Percentiles rank a stretch among this genome's conserved stretches.
Conservation (phyloP, 768 basidiomycete species). For the Asterophora lycoperdoides region DNA sequence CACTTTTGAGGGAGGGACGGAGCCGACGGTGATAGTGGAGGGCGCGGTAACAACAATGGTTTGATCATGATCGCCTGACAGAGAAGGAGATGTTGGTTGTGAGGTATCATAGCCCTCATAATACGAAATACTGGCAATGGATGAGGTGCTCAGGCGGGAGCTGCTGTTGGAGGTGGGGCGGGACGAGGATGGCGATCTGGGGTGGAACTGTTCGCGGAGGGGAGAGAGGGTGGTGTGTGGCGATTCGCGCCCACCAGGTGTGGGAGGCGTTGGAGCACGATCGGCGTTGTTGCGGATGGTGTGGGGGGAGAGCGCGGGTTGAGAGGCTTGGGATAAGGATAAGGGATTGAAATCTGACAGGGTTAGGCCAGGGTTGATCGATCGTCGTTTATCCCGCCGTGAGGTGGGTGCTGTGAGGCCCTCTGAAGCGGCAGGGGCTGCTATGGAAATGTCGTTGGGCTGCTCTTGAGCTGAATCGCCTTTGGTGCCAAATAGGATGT, state of each 20-base stretch:
- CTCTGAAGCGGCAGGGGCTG: constrained; percentile 19
- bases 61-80: constrained; percentile 35
- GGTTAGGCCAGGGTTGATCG: constrained; percentile 44
- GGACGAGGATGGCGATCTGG: constrained; percentile 16
- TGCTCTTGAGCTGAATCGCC: constrained; percentile 14
- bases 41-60: constrained; percentile 36
- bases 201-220: constrained; percentile 26
- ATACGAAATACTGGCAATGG: constrained; percentile 16
- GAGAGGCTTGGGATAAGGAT: constrained; percentile 17
- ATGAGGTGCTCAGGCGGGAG: constrained; percentile 23
- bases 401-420: constrained; percentile 34
- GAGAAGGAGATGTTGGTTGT: constrained; percentile 36
- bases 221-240: constrained; percentile 27
- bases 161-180: constrained; percentile 30
- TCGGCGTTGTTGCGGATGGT: constrained; percentile 21
- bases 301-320: constrained; percentile 29
- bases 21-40: constrained; percentile 19
- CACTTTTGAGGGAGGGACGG: constrained; percentile 21
- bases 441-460: constrained; percentile 12
- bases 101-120: constrained; percentile 14
- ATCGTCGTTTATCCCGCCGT: constrained; percentile 41
- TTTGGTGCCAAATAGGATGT: constrained; percentile 32
- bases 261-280: constrained; percentile 24
- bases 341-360: constrained; percentile 30
- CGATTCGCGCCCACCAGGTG: constrained; percentile 20